Evolutionary conservation across 768 basidiomycete species (phyloP).

Genomic region (Pleurotus citrinopileatus): DNA sequence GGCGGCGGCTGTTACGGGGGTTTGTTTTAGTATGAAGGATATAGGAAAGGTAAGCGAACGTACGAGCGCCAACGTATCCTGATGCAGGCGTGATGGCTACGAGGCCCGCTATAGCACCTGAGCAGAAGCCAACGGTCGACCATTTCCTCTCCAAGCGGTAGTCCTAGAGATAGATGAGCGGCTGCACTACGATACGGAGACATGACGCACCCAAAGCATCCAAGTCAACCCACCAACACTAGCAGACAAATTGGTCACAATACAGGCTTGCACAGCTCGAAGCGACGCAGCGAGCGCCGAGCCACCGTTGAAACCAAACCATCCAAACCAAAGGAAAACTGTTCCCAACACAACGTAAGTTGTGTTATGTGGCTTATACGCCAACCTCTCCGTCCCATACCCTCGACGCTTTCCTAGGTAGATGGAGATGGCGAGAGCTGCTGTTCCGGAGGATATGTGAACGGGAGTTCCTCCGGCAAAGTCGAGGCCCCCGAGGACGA

Average conservation of each 20-base stretch:
- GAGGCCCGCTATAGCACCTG: conserved; percentile 87
- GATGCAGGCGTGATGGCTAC: conserved; percentile 89
- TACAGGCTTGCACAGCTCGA: conserved; percentile 83
- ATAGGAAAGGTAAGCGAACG: conserved; percentile 23
- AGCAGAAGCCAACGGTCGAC: conserved; percentile 93
- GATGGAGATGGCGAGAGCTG: conserved; percentile 86
- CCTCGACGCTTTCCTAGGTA: conserved; percentile 91
- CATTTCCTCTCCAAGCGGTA: conserved; percentile 92
- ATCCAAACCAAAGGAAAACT: conserved; percentile 90
- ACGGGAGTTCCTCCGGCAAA: conserved; percentile 97
- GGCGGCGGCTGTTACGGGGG: conserved; percentile 53
- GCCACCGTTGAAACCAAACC: conserved; percentile 97
- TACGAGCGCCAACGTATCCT: conserved; percentile 76
- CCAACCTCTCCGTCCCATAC: conserved; percentile 86
- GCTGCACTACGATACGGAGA: too few species aligned
- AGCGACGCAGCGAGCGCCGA: conserved; percentile 87
- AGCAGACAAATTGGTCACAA: conserved; percentile 92
- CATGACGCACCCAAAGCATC: conserved; percentile 86
- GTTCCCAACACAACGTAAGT: conserved; percentile 94
- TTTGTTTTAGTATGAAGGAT: background rate
- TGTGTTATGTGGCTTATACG: conserved; percentile 93
- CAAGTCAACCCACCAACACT: conserved; percentile 85
- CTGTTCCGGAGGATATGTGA: conserved; percentile 92
- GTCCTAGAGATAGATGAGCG: conserved; percentile 44
- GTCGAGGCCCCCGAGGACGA: conserved; percentile 77